Percentiles rank a stretch among this genome's conserved stretches.
Conservation (phyloP, 108 stramenopile genomes). For the Conticribra guillardii region DNA sequence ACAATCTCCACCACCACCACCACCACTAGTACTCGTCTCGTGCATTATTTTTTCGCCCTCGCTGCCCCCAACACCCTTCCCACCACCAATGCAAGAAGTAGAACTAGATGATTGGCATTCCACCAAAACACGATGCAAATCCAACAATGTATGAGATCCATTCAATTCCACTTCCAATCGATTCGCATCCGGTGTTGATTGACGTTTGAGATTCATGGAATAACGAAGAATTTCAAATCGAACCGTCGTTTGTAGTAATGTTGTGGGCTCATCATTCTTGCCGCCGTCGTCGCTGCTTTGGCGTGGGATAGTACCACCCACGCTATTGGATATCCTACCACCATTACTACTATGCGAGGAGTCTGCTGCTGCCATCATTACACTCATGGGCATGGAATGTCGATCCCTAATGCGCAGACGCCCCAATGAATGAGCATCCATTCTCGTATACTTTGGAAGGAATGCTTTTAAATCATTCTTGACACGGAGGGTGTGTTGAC, state of each 20-base stretch:
- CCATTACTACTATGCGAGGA: not conserved
- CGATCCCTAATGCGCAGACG: conserved; percentile 68
- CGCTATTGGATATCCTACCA: too few relatives aligned
- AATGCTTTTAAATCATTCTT: conserved; percentile 44
- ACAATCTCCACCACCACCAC: not conserved
- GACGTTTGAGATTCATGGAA: conserved; percentile 47
- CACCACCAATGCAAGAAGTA: too few relatives aligned
- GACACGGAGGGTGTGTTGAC: conserved; percentile 53
- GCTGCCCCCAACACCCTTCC: too few relatives aligned
- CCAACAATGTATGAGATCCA: conserved; percentile 66
- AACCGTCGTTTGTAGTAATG: conserved; percentile 42
- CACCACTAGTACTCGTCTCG: not conserved
- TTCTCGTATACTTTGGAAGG: conserved; percentile 35
- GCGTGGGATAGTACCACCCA: too few relatives aligned
- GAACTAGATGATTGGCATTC: conserved; percentile 42
- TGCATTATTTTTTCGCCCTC: too few relatives aligned
- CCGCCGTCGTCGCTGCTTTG: not conserved
- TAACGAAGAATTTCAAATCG: conserved; percentile 71
- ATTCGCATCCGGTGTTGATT: conserved; percentile 51
- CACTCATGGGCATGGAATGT: conserved; percentile 54
- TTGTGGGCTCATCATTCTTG: not conserved
- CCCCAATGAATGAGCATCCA: conserved; percentile 60
- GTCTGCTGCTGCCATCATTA: not conserved
- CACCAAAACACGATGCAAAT: conserved; percentile 71
- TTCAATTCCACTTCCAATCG: conserved; percentile 77